phyloP scores from a whole-genome alignment of 192 early-diverging fungal species.

The Chytriomyces sp. region DNA sequence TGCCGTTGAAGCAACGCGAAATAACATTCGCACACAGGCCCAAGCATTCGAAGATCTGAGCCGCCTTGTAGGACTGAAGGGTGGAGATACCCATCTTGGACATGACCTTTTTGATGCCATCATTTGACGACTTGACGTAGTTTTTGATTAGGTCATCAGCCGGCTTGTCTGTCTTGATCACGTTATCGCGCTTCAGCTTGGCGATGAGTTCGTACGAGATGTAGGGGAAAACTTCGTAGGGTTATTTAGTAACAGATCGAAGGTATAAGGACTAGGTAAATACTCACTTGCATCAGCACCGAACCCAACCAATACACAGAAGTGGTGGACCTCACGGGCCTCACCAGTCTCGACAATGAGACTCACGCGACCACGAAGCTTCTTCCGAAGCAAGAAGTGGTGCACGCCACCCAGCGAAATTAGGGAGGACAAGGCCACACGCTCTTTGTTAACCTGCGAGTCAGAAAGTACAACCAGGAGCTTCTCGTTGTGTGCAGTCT shows the following conservation, averaged over 20 bases:
- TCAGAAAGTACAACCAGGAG: conserved; percentile 89
- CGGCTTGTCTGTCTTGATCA: conserved; percentile 60
- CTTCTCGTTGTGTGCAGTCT: conserved; percentile 49
- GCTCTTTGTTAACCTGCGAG: conserved; percentile 56
- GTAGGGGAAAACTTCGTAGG: conserved; percentile 77
- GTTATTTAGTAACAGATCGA: not conserved
- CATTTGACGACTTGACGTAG: conserved; percentile 84
- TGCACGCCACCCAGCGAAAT: conserved; percentile 91
- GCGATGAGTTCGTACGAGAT: conserved; percentile 85
- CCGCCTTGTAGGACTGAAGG: conserved; percentile 96
- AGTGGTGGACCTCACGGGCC: conserved; percentile 94
- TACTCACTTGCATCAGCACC: conserved; percentile 80
- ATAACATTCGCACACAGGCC: conserved; percentile 89
- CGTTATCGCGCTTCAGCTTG: conserved; percentile 85
- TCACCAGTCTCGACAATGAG: conserved; percentile 90
- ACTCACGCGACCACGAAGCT: conserved; percentile 85
- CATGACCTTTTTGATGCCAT: conserved; percentile 98
- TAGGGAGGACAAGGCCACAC: conserved; percentile 82
- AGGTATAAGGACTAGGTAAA: not conserved
- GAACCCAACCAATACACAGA: conserved; percentile 93
- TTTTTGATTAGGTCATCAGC: conserved; percentile 75
- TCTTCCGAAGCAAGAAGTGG: conserved; percentile 86
- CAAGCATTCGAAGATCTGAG: conserved; percentile 97
- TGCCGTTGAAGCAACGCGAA: conserved; percentile 90
- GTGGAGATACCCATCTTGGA: conserved; percentile 99